phyloP scores from a whole-genome alignment of 768 basidiomycete species.

The Dioszegia crocea region DNA sequence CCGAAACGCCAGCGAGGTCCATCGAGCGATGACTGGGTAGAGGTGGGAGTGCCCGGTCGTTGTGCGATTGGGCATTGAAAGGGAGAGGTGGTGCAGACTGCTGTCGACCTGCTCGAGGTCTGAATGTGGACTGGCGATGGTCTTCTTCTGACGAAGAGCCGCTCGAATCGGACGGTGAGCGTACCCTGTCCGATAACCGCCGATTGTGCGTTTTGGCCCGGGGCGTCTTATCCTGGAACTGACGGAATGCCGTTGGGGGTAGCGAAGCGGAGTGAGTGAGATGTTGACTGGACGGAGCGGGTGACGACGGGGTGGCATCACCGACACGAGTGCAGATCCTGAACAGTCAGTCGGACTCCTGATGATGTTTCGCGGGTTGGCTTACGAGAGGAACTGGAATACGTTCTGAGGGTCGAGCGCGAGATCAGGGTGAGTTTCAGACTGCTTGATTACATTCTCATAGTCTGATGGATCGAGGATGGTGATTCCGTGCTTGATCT shows the following conservation, averaged over 20 bases:
- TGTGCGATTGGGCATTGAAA: conserved; percentile 10
- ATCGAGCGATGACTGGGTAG: conserved; percentile 18
- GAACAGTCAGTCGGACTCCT: too few species aligned
- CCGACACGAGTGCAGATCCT: conserved; percentile 27
- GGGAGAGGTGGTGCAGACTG: conserved; percentile 21
- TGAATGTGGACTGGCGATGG: background rate
- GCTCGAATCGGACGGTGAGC: conserved; percentile 32
- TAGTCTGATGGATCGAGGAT: conserved; percentile 33
- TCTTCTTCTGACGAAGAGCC: conserved; percentile 23
- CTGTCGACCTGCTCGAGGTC: conserved; percentile 7
- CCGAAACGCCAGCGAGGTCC: conserved; percentile 22
- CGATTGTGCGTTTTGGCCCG: conserved; percentile 15
- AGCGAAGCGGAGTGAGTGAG: conserved; percentile 29
- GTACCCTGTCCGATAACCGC: conserved; percentile 28
- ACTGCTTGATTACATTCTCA: conserved; percentile 18
- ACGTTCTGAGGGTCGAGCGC: conserved; percentile 26
- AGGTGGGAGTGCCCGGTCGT: conserved; percentile 10
- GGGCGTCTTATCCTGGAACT: conserved; percentile 20
- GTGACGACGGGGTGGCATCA: conserved; percentile 7
- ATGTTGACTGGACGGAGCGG: conserved; percentile 11
- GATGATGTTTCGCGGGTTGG: background rate
- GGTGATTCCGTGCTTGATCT: conserved; percentile 24
- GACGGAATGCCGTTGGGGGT: conserved; percentile 27
- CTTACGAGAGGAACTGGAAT: conserved; percentile 37
- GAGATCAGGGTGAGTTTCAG: conserved; percentile 23